These are phyloP conservation scores for Lachancea fermentati DNA, from an alignment of 805 yeast species.

Conservation along the genomic window DNA sequence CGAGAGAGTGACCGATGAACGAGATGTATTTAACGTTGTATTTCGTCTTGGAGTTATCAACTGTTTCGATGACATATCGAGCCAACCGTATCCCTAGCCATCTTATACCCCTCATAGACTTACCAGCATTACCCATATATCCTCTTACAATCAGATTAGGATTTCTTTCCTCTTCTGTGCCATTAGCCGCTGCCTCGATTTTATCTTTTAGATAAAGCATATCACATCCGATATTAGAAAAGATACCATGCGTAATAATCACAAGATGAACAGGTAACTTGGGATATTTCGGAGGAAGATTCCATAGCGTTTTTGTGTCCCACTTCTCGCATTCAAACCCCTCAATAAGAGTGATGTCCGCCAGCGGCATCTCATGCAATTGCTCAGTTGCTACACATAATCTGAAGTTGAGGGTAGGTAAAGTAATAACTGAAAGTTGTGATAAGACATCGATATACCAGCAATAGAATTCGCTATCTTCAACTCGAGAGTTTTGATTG, in stretches of 20 bases:
- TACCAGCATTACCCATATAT: conserved; percentile 74
- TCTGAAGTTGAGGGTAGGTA: conserved; percentile 64
- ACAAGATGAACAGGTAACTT: conserved; percentile 72
- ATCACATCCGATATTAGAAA: conserved; percentile 85
- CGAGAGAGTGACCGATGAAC: conserved; percentile 88
- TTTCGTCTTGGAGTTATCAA: conserved; percentile 41
- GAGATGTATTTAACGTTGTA: conserved; percentile 59
- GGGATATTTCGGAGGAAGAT: conserved; percentile 48
- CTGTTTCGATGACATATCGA: conserved; percentile 45
- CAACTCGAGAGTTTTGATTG: conserved; percentile 36
- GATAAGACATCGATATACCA: conserved; percentile 82
- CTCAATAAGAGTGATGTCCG: conserved; percentile 6
- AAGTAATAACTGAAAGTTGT: conserved; percentile 68
- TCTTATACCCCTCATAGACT: conserved; percentile 84
- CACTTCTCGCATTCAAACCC: conserved; percentile 30
- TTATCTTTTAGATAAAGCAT: conserved; percentile 81
- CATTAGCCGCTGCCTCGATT: conserved; percentile 43
- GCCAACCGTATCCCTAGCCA: conserved; percentile 80
- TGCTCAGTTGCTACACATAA: conserved; percentile 48
- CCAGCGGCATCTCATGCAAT: conserved; percentile 15
- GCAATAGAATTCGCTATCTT: conserved; percentile 36
- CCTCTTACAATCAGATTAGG: conserved; percentile 76
- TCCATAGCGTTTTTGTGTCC: conserved; percentile 74
- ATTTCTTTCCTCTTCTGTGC: conserved; percentile 16
- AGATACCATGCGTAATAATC: conserved; percentile 85